Percentiles rank a stretch among this genome's conserved stretches.
Evolutionary conservation across 2,329 filamentous ascomycete species (phyloP).

Genomic region (Talaromyces islandicus): DNA sequence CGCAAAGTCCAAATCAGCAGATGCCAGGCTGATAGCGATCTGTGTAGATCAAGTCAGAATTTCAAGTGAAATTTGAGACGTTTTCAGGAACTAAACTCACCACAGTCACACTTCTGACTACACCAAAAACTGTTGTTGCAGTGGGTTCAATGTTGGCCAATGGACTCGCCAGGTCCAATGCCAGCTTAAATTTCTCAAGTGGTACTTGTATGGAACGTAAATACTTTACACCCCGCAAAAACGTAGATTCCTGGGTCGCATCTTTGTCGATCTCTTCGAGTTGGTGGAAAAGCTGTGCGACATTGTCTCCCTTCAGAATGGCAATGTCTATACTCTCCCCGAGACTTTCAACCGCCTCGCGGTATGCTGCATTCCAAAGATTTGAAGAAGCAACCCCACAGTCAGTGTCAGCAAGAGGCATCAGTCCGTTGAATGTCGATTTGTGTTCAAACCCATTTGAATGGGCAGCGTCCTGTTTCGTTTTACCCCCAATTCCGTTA

Average conservation of each 20-base stretch:
- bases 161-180: constrained; percentile 19
- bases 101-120: constrained; percentile 19
- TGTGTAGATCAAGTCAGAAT: constrained; percentile 8
- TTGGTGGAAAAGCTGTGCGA: constrained; percentile 19
- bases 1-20: constrained; percentile 13
- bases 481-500: neutral
- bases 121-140: constrained; percentile 18
- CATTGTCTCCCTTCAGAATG: constrained; percentile 19
- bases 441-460: neutral
- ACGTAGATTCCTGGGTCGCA: constrained; percentile 17
- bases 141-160: constrained; percentile 23
- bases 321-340: constrained; percentile 19
- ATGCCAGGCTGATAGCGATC: constrained; percentile 22
- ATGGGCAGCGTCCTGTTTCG: neutral
- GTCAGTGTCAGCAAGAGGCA: neutral
- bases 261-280: constrained; percentile 19
- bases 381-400: constrained; percentile 9
- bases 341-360: constrained; percentile 21
- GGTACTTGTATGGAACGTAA: constrained; percentile 12
- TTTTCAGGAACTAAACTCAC: constrained; percentile 14
- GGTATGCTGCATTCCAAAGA: constrained; percentile 24
- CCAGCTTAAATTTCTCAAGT: constrained; percentile 14
- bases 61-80: neutral
- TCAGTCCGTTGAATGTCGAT: neutral
- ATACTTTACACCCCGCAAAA: constrained; percentile 13